Base-by-base conservation (phyloP, 2,329 filamentous ascomycete genomes). In the Periconia digitata region DNA sequence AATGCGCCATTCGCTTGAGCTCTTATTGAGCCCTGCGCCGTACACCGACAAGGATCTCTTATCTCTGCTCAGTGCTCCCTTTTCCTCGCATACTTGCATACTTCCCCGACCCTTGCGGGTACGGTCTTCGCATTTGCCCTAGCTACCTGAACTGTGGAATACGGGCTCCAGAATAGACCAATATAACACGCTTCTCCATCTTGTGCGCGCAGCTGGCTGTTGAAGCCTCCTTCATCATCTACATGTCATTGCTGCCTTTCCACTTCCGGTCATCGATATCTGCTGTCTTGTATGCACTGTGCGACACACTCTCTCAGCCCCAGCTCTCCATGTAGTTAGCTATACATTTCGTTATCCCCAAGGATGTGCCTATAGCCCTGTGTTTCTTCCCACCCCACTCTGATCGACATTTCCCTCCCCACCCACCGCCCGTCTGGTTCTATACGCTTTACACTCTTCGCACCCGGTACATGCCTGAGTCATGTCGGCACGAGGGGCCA, bases 401-500 rank as follows among this genome's bases (percentile, higher is more conserved):
- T 24, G 43, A n/a, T 34, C 38, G 20, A 17, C 20, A 23, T 42
- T 29, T 29, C n/a, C 32, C 34, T 17, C 38, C 13, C 27, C 4
- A 15, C 27, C 12, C 27, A 10, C 27, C 27, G 27, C 27, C 27
- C 27, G n/a, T 15, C 8, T 3, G 27, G 27, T 32, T 32, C 27
- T 13, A 32, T 15, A 32, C 27, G 3, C 27, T 24, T 34, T 17
- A 32, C 40, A n/a, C 29, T 34, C 27, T 41, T 42, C 17, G 37
- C 18, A 46, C 16, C 29, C 18, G 24, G 40, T 29, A 39, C 20
- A 41, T 41, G 39, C 29, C 32, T 42, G 18, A 32, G 55, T 40
- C 20, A 74, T 74, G 71, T 72, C 71, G 23, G 71, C 69, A 46
- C 58, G 71, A 59, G 71, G 71, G 32, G 71, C 71, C 13, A 60